Conservation (phyloP, 2,329 filamentous ascomycete genomes). For the Fusarium oxysporum region DNA sequence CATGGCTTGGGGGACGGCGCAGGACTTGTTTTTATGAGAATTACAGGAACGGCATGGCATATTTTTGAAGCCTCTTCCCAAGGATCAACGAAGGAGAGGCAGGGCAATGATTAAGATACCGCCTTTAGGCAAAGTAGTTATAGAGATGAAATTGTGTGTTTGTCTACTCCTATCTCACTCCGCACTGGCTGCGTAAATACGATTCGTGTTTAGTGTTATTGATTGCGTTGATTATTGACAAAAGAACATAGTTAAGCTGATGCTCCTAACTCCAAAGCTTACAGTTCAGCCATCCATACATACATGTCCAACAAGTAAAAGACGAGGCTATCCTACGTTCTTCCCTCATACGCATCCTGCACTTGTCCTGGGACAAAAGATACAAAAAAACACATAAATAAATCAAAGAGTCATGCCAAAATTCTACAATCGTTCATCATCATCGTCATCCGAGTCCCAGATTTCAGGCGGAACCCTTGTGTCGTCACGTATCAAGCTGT, state of each 20-base stretch:
- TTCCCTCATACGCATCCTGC: neutral
- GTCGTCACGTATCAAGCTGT: constrained; percentile 56
- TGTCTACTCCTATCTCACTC: neutral
- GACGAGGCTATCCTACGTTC: neutral
- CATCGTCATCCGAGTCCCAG: constrained; percentile 54
- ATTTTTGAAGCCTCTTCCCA: constrained; percentile 24
- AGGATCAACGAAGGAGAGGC: constrained; percentile 10
- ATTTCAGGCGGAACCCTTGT: constrained; percentile 49
- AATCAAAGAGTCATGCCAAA: neutral
- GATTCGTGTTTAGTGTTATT: neutral
- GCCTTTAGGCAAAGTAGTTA: constrained; percentile 41
- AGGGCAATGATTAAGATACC: constrained; percentile 27
- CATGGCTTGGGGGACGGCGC: constrained; percentile 44
- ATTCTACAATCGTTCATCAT: constrained; percentile 34
- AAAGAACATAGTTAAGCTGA: neutral
- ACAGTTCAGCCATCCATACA: constrained; percentile 1
- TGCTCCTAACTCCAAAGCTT: constrained; percentile 25
- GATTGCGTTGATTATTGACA: neutral
- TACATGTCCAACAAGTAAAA: constrained; percentile 5
- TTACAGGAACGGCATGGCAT: constrained; percentile 33
- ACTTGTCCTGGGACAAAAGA: neutral
- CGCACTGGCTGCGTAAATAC: neutral
- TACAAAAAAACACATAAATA: neutral
- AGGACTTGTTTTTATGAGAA: constrained; percentile 35
- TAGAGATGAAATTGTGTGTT: constrained; percentile 45